Conservation (phyloP, 169 alveolate species). For the Eimeria tenella region DNA sequence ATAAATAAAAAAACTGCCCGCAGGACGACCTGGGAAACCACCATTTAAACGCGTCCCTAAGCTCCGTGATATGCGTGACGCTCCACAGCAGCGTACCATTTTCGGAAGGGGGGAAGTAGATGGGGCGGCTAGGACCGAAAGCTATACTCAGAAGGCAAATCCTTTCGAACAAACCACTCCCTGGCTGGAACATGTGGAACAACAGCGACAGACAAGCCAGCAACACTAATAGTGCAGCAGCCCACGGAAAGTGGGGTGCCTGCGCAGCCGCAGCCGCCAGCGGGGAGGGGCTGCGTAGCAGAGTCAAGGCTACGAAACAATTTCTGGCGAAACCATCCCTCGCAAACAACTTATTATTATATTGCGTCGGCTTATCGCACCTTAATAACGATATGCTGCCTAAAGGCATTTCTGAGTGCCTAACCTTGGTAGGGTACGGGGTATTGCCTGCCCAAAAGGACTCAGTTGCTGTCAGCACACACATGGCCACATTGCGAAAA, state of each 20-base stretch:
- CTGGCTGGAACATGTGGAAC: slow-evolving; percentile 3
- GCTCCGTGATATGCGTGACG: neutral
- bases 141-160: slow-evolving; percentile 15
- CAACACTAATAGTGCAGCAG: neutral
- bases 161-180: slow-evolving; percentile 26
- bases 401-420: too few relatives aligned
- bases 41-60: neutral
- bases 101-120: slow-evolving; percentile 55
- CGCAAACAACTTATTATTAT: too few relatives aligned
- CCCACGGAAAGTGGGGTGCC: slow-evolving; percentile 70
- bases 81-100: slow-evolving; percentile 65
- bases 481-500: too few relatives aligned
- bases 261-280: slow-evolving; percentile 68
- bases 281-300: slow-evolving; percentile 48
- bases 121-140: slow-evolving; percentile 68
- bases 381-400: too few relatives aligned
- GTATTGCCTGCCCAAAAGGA: too few relatives aligned
- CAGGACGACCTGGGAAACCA: neutral
- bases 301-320: too few relatives aligned
- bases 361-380: too few relatives aligned
- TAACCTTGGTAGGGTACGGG: too few relatives aligned
- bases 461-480: too few relatives aligned
- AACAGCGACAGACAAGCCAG: slow-evolving; percentile 11
- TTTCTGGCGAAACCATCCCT: too few relatives aligned
- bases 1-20: neutral